Evolutionary conservation across 2,329 filamentous ascomycete genomes (phyloP), one percentile per base, ranked within the genome.

Genomic region (Calonectria montana): DNA sequence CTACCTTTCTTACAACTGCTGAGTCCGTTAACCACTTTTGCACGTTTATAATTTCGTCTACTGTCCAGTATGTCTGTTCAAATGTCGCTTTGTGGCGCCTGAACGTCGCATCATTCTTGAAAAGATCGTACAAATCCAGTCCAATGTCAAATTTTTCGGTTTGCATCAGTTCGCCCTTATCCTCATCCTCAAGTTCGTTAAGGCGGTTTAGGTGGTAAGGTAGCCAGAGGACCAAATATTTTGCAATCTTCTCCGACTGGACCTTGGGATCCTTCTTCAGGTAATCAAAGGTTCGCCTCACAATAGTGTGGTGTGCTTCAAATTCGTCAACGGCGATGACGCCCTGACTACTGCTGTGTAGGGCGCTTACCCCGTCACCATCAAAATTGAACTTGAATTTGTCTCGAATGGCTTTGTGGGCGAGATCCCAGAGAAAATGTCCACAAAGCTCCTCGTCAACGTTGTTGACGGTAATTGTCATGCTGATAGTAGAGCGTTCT

Each of bases 331-430:
- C 53, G 12, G 53, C 53, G 13, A 57, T 57, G n/a, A 37, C 31
- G 18, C 53, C 53, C n/a, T 57, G 53, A 8, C 31, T 57, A n/a
- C 53, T 57, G 21, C 31, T 57, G 21, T 57, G 31, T 12, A 57
- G 31, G 35, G 53, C 18, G n/a, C n/a, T 57, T n/a, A n/a, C 23
- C 2, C 53, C 53, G 25, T 57, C 53, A 2, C 12, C 31, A 13
- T 57, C 53, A 18, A 57, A 57, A n/a, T 57, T 57, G 31, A 57
- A 57, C 53, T 57, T 57, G 53, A 57, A 57, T n/a, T 57, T 57
- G 21, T 57, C 53, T 1, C 53, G 53, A 8, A 57, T 57, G 3
- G 53, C 53, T 7, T 57, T 57, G 31, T 57, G 53, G 6, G 53
- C 35, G 13, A 57, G 53, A 2, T 57, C 53, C 53, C 53, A 57